These are phyloP conservation scores for Penicillium tannophilum DNA, from an alignment of 495 filamentous ascomycete species.

Conservation along the genomic window DNA sequence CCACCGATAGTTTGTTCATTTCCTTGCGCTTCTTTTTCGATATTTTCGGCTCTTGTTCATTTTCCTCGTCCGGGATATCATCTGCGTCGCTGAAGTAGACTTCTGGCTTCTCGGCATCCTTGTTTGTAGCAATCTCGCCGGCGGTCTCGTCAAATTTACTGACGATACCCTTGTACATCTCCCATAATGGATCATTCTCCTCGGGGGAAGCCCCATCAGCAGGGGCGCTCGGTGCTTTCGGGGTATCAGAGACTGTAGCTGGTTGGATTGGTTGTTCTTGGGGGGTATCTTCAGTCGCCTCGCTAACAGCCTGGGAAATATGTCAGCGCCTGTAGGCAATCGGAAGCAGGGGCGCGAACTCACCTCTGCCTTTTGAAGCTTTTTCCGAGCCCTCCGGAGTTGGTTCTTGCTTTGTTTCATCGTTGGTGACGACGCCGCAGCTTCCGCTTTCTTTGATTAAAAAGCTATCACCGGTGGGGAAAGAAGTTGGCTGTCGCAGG, in stretches of 20 bases:
- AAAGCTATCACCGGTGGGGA: not conserved
- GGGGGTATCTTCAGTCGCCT: constrained; percentile 7
- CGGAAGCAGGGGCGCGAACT: constrained; percentile 14
- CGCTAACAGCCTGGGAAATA: constrained; percentile 9
- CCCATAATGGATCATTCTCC: constrained; percentile 74
- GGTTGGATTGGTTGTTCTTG: constrained; percentile 5
- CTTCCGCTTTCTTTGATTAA: not conserved
- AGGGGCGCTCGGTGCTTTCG: constrained; percentile 31
- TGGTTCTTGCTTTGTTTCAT: constrained; percentile 81
- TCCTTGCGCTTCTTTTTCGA: constrained; percentile 94
- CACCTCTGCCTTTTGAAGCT: constrained; percentile 65
- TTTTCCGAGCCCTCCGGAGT: constrained; percentile 84
- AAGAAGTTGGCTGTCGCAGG: not conserved
- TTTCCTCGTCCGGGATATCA: constrained; percentile 86
- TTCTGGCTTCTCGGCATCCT: constrained; percentile 81
- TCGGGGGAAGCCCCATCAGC: constrained; percentile 44
- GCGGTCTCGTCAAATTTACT: constrained; percentile 67
- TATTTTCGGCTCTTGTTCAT: constrained; percentile 64
- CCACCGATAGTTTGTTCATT: constrained; percentile 87
- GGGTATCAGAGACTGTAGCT: constrained; percentile 16
- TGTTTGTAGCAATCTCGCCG: constrained; percentile 58
- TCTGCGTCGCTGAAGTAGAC: constrained; percentile 85
- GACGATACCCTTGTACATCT: constrained; percentile 79
- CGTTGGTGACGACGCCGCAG: constrained; percentile 4
- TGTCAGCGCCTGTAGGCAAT: constrained; percentile 16